Conservation (phyloP, 2,329 filamentous ascomycete species). For the Phoma sp. region DNA sequence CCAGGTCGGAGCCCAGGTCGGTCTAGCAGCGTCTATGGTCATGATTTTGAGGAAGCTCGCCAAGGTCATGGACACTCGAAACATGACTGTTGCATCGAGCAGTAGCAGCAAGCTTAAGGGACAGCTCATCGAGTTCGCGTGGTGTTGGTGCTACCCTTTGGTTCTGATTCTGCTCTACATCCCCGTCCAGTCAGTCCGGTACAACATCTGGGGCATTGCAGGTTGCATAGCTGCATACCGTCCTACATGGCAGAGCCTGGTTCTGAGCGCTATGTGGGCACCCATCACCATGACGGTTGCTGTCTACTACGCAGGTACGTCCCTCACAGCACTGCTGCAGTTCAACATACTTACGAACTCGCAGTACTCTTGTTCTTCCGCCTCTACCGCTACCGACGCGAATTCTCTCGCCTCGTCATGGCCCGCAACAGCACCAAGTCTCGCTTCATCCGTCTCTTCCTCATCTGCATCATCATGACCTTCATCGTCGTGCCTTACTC, state of each 20-base stretch:
- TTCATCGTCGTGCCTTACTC: conserved; percentile 59
- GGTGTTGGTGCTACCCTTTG: conserved; percentile 63
- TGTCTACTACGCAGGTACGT: conserved; percentile 64
- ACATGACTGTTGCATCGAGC: conserved; percentile 59
- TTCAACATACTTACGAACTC: conserved; percentile 17
- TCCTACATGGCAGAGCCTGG: conserved; percentile 63
- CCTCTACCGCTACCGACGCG: conserved; percentile 64
- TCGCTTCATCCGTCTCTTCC: conserved; percentile 67
- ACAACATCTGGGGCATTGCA: conserved; percentile 62
- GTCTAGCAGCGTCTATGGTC: conserved; percentile 59
- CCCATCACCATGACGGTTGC: conserved; percentile 61
- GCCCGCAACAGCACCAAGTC: conserved; percentile 62
- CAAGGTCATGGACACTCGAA: conserved; percentile 65
- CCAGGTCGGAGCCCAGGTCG: conserved; percentile 60
- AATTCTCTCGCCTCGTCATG: conserved; percentile 63
- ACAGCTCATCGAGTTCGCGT: conserved; percentile 58
- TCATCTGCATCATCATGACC: conserved; percentile 61
- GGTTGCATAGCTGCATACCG: conserved; percentile 64
- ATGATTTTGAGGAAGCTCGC: conserved; percentile 68
- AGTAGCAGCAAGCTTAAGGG: conserved; percentile 56
- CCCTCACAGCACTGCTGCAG: neutral
- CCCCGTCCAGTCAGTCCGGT: conserved; percentile 65
- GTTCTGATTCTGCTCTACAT: conserved; percentile 64
- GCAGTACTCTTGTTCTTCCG: conserved; percentile 65
- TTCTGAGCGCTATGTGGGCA: conserved; percentile 63